Base-by-base conservation (phyloP, 163 green algal genomes). In the Coccomyxa subellipsoidea region DNA sequence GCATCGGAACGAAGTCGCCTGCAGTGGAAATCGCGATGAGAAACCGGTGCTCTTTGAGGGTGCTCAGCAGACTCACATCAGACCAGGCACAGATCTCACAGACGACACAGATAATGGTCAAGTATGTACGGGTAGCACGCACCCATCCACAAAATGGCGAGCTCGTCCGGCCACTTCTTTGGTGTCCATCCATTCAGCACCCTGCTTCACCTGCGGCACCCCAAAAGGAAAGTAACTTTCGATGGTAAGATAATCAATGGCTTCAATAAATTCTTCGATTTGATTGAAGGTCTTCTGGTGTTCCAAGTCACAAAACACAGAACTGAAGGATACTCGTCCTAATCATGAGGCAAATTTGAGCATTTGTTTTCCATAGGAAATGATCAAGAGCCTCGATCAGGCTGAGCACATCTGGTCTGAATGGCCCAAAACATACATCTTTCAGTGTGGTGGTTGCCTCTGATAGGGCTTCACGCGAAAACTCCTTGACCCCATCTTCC, bases 401-500 rank as follows among this genome's bases (percentile, higher is more conserved):
- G n/a, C n/a, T n/a, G n/a, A n/a, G n/a, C n/a, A n/a, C n/a, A n/a
- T n/a, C n/a, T n/a, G n/a, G n/a, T n/a, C n/a, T n/a, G n/a, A n/a
- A n/a, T n/a, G n/a, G n/a, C n/a, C n/a, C n/a, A n/a, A n/a, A n/a
- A 73, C 66, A 35, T 34, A 73, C 66, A 73, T 73, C 66, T 4
- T 34, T 73, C 21, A 73, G 66, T n/a, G 66, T 73, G 66, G 66
- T 34, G 32, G 27, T 73, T 0, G 54, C 38, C 12, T 80, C 76
- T 25, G 76, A 69, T 0, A 80, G 38, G 7, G 76, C 76, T 21
- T 54, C 76, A 38, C 38, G 53, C 25, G 29, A n/a, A 69, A 80
- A 80, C 38, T 80, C 76, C 29, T 80, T 80, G 8, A 80, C 76
- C 7, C 54, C 66, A 73, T 73, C 76, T n/a, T 70, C 38, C 7